phyloP scores from a whole-genome alignment of 495 filamentous ascomycete genomes.

The Lepraria neglecta region DNA sequence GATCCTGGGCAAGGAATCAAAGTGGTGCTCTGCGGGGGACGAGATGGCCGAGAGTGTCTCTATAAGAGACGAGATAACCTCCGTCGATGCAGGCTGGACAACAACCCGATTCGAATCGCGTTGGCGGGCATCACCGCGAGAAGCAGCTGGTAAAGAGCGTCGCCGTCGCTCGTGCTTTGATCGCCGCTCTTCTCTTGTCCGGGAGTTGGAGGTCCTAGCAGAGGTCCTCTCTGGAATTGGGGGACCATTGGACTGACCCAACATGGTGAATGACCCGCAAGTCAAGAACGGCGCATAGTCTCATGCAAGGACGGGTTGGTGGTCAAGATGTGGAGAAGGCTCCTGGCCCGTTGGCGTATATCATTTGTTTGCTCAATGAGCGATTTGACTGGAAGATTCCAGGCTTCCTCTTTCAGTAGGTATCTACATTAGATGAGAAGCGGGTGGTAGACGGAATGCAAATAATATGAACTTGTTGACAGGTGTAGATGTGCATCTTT shows the following conservation, averaged over 20 bases:
- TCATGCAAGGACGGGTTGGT: constrained; percentile 18
- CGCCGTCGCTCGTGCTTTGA: constrained; percentile 17
- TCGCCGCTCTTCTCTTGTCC: constrained; percentile 13
- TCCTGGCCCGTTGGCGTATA: constrained; percentile 7
- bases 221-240: constrained; percentile 26
- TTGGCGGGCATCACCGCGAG: constrained; percentile 15
- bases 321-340: constrained; percentile 6
- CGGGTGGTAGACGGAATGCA: background rate
- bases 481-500: background rate
- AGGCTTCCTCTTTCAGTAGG: background rate
- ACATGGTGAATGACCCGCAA: constrained; percentile 9
- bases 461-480: background rate
- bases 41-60: constrained; percentile 86
- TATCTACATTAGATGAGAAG: background rate
- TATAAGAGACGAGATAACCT: constrained; percentile 90
- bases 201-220: constrained; percentile 15
- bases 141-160: constrained; percentile 22
- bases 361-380: background rate
- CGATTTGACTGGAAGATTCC: background rate
- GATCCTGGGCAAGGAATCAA: constrained; percentile 55
- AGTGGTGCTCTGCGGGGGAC: constrained; percentile 62
- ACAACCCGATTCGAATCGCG: constrained; percentile 38
- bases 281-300: constrained; percentile 16
- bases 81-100: constrained; percentile 67
- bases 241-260: constrained; percentile 11